phyloP scores from a whole-genome alignment of 2,329 filamentous ascomycete genomes.

The Monosporascus sp. region DNA sequence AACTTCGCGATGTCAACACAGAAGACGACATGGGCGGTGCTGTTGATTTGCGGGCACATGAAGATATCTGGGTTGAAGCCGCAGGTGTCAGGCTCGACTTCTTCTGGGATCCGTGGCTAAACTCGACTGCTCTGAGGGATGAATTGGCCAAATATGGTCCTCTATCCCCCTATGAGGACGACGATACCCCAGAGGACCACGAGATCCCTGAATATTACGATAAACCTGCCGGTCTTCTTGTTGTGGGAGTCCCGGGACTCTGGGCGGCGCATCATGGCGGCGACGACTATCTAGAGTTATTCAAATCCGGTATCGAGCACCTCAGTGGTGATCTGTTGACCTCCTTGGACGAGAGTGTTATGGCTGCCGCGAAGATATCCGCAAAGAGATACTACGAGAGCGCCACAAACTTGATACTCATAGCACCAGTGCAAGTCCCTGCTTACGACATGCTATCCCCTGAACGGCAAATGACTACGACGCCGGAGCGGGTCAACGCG shows the following conservation, averaged over 20 bases:
- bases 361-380: constrained; percentile 8
- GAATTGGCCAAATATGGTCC: constrained; percentile 34
- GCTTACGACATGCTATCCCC: constrained; percentile 36
- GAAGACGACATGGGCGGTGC: constrained; percentile 29
- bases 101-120: constrained; percentile 59
- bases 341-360: constrained; percentile 14
- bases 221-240: constrained; percentile 37
- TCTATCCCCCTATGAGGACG: constrained; percentile 10
- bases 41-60: constrained; percentile 31
- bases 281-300: constrained; percentile 37
- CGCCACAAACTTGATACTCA: constrained; percentile 25
- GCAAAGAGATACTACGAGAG: constrained; percentile 3
- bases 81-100: constrained; percentile 46
- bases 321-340: constrained; percentile 33
- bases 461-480: constrained; percentile 36
- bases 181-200: constrained; percentile 10
- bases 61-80: constrained; percentile 37
- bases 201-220: constrained; percentile 3
- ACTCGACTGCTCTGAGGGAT: constrained; percentile 38
- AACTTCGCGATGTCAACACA: constrained; percentile 36
- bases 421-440: constrained; percentile 42
- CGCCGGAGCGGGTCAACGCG: constrained; percentile 39
- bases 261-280: constrained; percentile 48
- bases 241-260: constrained; percentile 49
- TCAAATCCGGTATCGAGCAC: constrained; percentile 39